Base-by-base conservation (phyloP, 2,329 filamentous ascomycete genomes). In the Curvularia eragrostidis region DNA sequence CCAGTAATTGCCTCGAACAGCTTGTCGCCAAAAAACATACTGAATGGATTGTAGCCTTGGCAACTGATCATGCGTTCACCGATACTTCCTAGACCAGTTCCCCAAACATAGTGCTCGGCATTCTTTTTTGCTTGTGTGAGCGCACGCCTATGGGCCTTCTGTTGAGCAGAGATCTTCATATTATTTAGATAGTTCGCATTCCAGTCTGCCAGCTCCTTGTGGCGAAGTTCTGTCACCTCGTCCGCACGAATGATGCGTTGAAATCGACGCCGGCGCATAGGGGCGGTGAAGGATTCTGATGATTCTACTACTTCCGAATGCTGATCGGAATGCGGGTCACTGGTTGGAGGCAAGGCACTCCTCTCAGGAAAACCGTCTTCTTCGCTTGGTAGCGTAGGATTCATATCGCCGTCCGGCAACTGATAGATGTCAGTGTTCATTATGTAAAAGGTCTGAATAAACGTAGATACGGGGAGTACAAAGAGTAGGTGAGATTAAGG, bases 71-170 rank as follows among this genome's bases (percentile, higher is more conserved):
- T 52, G 15, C 61, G 52, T n/a, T 62, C 52, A 3, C 75, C 72
- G 7, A 87, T 79, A 41, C 80, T 80, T 41, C 83, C 85, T 44
- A 89, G 77, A 6, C 87, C 86, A 47, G 77, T 70, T 5, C 84
- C 85, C 58, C 84, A 81, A 3, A 90, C 81, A 79, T 85, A 89
- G 65, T 83, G 81, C 10, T 82, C 81, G 0, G 87, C 88, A 57
- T 89, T 89, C 68, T 83, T 85, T 74, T 85, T 89, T 2, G 87
- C 85, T 41, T 83, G 77, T 0, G 74, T 71, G 12, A 73, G 62
- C 13, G 77, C 66, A 47, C 77, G 80, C 32, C 80, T 76, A 5
- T 77, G 68, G 5, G 75, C 63, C 62, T 85, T 87, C 19, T 77
- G 68, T 28, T 74, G 77, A 6, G 68, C 67, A 8, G 80, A 81